These are phyloP conservation scores for Eutrema japonicum DNA, from an alignment of 345 rosid genomes.

Conservation along the genomic window DNA sequence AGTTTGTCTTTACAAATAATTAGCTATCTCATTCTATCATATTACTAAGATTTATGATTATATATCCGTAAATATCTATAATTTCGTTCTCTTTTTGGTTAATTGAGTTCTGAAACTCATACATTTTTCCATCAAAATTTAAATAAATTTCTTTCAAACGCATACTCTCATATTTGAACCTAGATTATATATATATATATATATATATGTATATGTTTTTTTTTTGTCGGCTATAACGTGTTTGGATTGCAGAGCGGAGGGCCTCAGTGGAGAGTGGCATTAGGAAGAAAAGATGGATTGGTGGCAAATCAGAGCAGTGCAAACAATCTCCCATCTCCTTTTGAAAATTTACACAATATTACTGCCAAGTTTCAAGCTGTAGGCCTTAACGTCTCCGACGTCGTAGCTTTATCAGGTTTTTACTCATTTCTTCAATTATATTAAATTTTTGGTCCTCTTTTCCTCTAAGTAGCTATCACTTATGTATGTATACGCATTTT, in stretches of 20 bases:
- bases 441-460: neutral
- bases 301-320: constrained; percentile 66
- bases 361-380: constrained; percentile 59
- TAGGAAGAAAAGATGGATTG: constrained; percentile 80
- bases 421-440: neutral
- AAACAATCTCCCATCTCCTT: constrained; percentile 66
- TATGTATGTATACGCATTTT: neutral
- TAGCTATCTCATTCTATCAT: neutral
- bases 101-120: no score
- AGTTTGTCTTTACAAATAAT: neutral
- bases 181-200: neutral
- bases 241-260: constrained; percentile 72
- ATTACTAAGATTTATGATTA: neutral
- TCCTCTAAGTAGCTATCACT: neutral
- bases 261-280: constrained; percentile 61
- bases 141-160: no score
- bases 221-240: neutral
- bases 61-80: neutral
- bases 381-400: constrained; percentile 62
- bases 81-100: no score
- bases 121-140: no score
- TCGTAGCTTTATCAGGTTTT: constrained; percentile 70
- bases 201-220: neutral
- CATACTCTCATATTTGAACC: neutral
- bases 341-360: constrained; percentile 52